phyloP scores from a whole-genome alignment of 1,284 basidiomycete species.

The Ceratobasidium sp. region DNA sequence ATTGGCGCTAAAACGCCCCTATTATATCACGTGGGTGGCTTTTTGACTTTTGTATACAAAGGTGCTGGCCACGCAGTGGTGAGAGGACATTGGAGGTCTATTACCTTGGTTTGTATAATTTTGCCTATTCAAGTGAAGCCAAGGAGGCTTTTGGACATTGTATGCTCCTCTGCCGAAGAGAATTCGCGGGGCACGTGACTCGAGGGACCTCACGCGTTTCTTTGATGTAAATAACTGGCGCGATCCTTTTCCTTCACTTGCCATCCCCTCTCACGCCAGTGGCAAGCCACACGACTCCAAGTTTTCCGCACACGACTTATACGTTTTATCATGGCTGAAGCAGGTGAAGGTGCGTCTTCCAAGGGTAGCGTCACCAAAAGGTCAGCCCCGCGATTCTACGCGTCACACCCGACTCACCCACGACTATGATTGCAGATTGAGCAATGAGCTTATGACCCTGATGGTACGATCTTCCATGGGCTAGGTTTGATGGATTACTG shows the following conservation, averaged over 20 bases:
- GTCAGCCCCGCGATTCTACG: constrained; percentile 50
- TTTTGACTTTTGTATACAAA: no score
- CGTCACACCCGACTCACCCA: constrained; percentile 25
- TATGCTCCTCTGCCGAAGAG: no score
- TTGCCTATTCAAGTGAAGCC: no score
- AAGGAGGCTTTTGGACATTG: no score
- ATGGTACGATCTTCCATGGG: constrained; percentile 61
- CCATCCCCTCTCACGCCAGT: no score
- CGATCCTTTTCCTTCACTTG: neutral
- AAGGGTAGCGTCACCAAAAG: constrained; percentile 79
- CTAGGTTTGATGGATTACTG: constrained; percentile 2
- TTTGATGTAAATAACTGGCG: neutral
- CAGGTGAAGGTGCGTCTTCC: neutral
- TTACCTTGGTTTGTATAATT: no score
- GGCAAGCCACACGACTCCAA: neutral
- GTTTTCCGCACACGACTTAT: neutral
- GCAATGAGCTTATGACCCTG: constrained; percentile 81
- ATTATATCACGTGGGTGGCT: neutral
- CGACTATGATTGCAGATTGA: constrained; percentile 56
- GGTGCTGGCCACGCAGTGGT: constrained; percentile 11
- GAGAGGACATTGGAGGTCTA: neutral
- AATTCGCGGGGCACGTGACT: neutral
- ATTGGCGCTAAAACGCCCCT: neutral
- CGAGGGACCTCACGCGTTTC: neutral
- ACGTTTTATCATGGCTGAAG: constrained; percentile 10